A percentile compares a stretch with the other conserved stretches of the same genome.
Evolutionary conservation across 2,329 filamentous ascomycete genomes (phyloP).

Genomic region (Dothistroma septosporum): DNA sequence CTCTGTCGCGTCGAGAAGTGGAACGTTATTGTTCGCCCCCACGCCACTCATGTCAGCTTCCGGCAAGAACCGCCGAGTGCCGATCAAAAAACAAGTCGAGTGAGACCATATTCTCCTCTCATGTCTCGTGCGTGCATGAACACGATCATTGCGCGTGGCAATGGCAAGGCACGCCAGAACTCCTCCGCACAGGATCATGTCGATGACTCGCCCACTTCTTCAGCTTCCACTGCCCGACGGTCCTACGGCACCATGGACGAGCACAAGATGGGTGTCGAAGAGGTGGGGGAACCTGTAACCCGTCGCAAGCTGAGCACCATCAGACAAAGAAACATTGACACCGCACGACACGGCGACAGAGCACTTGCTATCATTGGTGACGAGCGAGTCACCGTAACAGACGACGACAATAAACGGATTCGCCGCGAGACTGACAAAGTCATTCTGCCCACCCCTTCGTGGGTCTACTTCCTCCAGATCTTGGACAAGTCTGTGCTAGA

Average conservation of each 20-base stretch:
- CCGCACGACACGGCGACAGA: constrained; percentile 20
- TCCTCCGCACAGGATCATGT: neutral
- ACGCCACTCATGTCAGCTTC: neutral
- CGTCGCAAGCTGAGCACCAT: constrained; percentile 14
- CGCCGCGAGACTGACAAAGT: constrained; percentile 58
- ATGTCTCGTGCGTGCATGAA: neutral
- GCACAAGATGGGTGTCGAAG: constrained; percentile 13
- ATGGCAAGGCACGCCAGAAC: neutral
- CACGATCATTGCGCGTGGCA: neutral
- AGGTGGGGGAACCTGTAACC: constrained; percentile 8
- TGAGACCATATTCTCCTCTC: neutral
- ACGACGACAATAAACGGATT: constrained; percentile 52
- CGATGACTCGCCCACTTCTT: neutral
- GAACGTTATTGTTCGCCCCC: too few relatives aligned
- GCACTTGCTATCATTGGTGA: constrained; percentile 22
- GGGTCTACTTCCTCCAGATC: constrained; percentile 54
- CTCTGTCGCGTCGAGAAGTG: too few relatives aligned
- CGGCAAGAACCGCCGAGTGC: neutral
- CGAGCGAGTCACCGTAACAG: constrained; percentile 33
- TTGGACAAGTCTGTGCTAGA: constrained; percentile 54
- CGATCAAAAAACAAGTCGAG: neutral
- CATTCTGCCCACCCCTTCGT: constrained; percentile 54
- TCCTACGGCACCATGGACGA: neutral
- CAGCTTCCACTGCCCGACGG: neutral
- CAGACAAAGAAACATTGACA: constrained; percentile 5